phyloP scores from a whole-genome alignment of 2,329 filamentous ascomycete genomes.

The Coniochaeta sp. region DNA sequence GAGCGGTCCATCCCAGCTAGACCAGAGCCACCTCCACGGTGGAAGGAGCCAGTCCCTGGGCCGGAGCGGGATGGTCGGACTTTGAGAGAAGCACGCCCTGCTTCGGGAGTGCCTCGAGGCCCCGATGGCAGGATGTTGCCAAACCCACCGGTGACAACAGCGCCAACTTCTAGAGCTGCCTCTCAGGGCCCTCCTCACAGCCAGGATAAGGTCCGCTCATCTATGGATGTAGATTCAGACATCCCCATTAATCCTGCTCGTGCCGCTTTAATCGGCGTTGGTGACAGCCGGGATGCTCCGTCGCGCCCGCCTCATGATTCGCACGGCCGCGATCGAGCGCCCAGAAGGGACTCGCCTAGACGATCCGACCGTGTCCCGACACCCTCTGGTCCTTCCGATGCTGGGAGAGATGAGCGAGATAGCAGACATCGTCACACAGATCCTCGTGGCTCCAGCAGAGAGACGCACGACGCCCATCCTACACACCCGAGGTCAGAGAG shows the following conservation, averaged over 20 bases:
- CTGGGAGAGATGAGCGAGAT: slow-evolving; percentile 38
- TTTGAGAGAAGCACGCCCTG: slow-evolving; percentile 28
- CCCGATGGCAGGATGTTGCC: slow-evolving; percentile 16
- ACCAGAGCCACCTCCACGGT: slow-evolving; percentile 23
- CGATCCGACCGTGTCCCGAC: slow-evolving; percentile 6
- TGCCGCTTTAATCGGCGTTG: background rate
- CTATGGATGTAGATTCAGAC: slow-evolving; percentile 33
- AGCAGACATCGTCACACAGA: slow-evolving; percentile 33
- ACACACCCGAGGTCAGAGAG: slow-evolving; percentile 20
- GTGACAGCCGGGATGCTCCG: slow-evolving; percentile 19
- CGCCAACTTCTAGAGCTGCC: slow-evolving; percentile 20
- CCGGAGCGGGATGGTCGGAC: slow-evolving; percentile 18
- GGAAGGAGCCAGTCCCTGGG: slow-evolving; percentile 23
- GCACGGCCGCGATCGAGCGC: slow-evolving; percentile 32
- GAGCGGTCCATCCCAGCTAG: slow-evolving; percentile 30
- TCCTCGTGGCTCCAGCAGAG: slow-evolving; percentile 20
- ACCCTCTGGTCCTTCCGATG: slow-evolving; percentile 25
- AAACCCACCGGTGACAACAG: slow-evolving; percentile 14
- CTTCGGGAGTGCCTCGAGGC: slow-evolving; percentile 12
- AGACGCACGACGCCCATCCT: slow-evolving; percentile 18
- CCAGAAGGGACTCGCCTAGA: slow-evolving; percentile 43
- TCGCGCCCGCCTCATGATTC: slow-evolving; percentile 33
- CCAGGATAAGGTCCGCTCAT: slow-evolving; percentile 44
- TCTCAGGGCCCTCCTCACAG: slow-evolving; percentile 44
- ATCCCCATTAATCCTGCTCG: slow-evolving; percentile 20